Evolutionary conservation across 2,329 filamentous ascomycete genomes (phyloP), one percentile per base, ranked within the genome.

Genomic region (Xylariomycetidae sp.): DNA sequence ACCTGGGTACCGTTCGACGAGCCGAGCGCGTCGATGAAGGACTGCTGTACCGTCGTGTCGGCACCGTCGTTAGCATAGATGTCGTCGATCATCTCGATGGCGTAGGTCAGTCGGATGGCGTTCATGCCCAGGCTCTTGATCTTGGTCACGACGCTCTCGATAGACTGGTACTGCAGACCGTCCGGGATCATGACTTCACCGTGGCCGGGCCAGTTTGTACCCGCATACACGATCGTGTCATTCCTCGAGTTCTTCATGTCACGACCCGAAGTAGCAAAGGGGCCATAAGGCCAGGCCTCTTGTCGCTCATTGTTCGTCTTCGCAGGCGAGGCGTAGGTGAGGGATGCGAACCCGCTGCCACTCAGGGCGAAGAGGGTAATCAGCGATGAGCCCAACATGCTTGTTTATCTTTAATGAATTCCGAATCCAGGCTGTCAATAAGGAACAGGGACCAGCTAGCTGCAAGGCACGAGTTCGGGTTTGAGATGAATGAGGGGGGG

Each of bases 181-280:
- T 82, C 77, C 0, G 77, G 77, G 1, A 82, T 64, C 77, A 82
- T 81, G n/a, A 71, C 66, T 27, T 80, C 75, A 27, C 66, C 68
- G 12, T 73, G 69, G 1, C 75, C 77, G 0, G 77, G 74, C 77
- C 77, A 82, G 45, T 82, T 82, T 10, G 67, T 66, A 0, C 77
- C 76, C 4, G 70, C 74, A 35, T 72, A 69, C 6, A 62, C 68
- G 20, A 77, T 56, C 20, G 59, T 62, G 3, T 61, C 50, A 23
- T 64, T 64, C 0, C 57, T 54, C 2, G 62, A 54, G 38, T 70
- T 62, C 27, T 61, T 56, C 31, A 72, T 66, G 47, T 61, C 62
- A 3, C 64, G 55, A 2, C 62, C 68, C 0, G 57, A 54, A 16
- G 61, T 53, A 36, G 51, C 51, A 22, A 73, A 61, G 0, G 54